Conservation (phyloP, 345 rosid species). For the Salix arbutifolia region DNA sequence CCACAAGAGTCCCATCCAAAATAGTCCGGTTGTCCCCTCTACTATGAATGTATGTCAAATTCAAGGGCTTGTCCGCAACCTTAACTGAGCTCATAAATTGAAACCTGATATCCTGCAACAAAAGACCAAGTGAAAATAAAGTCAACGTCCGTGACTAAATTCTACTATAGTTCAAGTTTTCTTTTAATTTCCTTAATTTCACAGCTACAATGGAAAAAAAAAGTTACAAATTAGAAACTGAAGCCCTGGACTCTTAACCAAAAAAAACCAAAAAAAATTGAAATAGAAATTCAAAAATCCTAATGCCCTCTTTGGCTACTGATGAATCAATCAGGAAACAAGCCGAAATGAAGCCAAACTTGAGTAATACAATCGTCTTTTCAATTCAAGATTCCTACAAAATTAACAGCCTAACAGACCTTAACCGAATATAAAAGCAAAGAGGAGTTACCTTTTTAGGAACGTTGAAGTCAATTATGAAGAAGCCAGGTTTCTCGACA, state of each 20-base stretch:
- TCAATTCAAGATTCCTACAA: not conserved
- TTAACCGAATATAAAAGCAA: not conserved
- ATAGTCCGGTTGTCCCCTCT: slow-evolving; percentile 61
- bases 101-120: slow-evolving; percentile 71
- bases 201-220: not conserved
- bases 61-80: slow-evolving; percentile 74
- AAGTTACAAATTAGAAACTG: not conserved
- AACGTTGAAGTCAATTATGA: slow-evolving; percentile 71
- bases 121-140: not conserved
- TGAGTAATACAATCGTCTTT: not conserved
- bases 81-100: slow-evolving; percentile 82
- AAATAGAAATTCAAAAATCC: not conserved
- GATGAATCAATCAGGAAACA: not conserved
- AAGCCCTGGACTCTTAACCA: not conserved
- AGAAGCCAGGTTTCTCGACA: slow-evolving; percentile 81
- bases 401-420: not conserved
- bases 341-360: not conserved
- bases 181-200: not conserved
- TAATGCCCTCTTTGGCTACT: not conserved
- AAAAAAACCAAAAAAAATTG: not conserved
- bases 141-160: not conserved
- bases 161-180: not conserved
- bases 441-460: slow-evolving; percentile 53
- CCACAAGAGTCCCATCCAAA: slow-evolving; percentile 54
- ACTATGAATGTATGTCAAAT: slow-evolving; percentile 71